These are phyloP conservation scores for Xylaria hypoxylon DNA, from an alignment of 2,329 filamentous ascomycete species.

Conservation along the genomic window DNA sequence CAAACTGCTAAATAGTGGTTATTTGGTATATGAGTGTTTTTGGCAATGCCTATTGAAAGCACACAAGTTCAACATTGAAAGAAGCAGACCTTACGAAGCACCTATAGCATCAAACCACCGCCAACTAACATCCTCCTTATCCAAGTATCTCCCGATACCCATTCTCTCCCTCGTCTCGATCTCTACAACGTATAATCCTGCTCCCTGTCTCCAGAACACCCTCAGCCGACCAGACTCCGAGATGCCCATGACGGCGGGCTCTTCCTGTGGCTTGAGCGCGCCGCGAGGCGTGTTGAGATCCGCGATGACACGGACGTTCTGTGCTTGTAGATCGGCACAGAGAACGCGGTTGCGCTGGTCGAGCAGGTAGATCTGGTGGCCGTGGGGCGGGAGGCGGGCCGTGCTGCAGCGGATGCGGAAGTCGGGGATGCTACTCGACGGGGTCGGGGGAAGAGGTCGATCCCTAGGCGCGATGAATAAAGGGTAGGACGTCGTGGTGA, in stretches of 20 bases:
- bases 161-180: conserved; percentile 12
- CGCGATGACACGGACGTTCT: conserved; percentile 18
- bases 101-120: conserved; percentile 10
- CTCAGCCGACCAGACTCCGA: neutral
- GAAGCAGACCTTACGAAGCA: neutral
- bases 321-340: conserved; percentile 14
- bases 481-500: conserved; percentile 26
- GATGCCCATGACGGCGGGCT: conserved; percentile 7
- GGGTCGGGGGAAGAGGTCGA: conserved; percentile 5
- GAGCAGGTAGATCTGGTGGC: conserved; percentile 17
- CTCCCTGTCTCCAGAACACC: conserved; percentile 22
- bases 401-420: conserved; percentile 26
- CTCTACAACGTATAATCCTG: conserved; percentile 6
- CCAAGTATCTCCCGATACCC: neutral
- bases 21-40: too few species aligned
- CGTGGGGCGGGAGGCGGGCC: neutral
- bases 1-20: too few species aligned
- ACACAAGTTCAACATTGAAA: neutral
- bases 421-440: conserved; percentile 17
- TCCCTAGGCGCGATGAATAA: conserved; percentile 22
- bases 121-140: conserved; percentile 19
- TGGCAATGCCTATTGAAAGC: too few species aligned
- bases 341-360: conserved; percentile 24
- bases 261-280: conserved; percentile 20
- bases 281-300: conserved; percentile 24